Evolutionary conservation across 1,139 yeast genomes (phyloP), one percentile per base, ranked within the genome.

Genomic region (Candida buenavistaensis): DNA sequence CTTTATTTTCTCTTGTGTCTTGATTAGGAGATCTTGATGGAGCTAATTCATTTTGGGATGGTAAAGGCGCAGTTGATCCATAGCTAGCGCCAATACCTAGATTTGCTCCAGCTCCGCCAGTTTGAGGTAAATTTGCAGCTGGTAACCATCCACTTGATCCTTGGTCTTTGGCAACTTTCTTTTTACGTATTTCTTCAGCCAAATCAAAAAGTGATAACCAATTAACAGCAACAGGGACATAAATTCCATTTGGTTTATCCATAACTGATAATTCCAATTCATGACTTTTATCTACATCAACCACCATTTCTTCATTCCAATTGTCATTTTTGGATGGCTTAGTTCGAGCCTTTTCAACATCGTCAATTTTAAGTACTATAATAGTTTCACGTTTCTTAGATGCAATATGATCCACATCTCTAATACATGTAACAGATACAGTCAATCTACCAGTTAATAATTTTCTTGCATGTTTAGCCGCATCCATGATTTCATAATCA

Each of bases 391-490:
- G 75, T 54, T 83, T 82, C 29, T 88, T 74, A 47, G 86, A 81
- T 55, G 95, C 87, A 34, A 90, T 82, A 59, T 92, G 98, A 53
- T 90, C 97, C 24, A 90, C 88, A 57, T 89, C 96, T 52, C 94
- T 75, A 26, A 90, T 77, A 23, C 92, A 85, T 30, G 82, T 74
- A 36, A 90, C 66, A 14, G 80, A 77, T 25, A 90, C 72, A 21
- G 78, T 78, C 41, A 92, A 73, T 34, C 78, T 74, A 41, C 98
- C 98, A 2, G 89, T 76, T 30, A 89, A 68, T 1, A 96, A 94
- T 42, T 86, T 84, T 44, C 96, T 78, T 37, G 88, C 80, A 46
- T 80, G 80, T 38, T 82, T 82, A 19, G 83, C 82, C 24, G 82
- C 73, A 49, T 76, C 78, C 56, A 79, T 64, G 14, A 81, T 71